A percentile compares a stretch with the other conserved stretches of the same genome.
phyloP scores from a whole-genome alignment of 352 stramenopile species.

The Phytophthora kernoviae region DNA sequence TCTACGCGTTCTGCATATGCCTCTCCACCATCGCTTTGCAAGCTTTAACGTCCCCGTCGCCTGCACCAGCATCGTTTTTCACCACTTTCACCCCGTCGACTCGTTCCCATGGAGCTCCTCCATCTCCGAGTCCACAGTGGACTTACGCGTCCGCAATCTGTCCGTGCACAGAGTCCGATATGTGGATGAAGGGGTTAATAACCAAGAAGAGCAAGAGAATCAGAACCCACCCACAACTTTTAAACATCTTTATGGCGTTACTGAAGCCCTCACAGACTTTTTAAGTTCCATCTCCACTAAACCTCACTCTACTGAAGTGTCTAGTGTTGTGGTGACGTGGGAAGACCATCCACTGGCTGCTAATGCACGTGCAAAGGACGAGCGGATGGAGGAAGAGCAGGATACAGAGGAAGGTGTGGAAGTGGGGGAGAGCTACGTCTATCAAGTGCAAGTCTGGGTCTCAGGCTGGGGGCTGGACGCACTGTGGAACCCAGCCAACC shows the following conservation, averaged over 20 bases:
- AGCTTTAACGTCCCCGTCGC: conserved; percentile 23
- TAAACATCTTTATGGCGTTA: neutral
- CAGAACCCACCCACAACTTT: neutral
- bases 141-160: conserved; percentile 60
- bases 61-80: conserved; percentile 11
- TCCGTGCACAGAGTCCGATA: conserved; percentile 70
- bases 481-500: conserved; percentile 68
- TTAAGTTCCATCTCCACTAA: conserved; percentile 16
- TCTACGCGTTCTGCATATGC: conserved; percentile 33
- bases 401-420: conserved; percentile 3
- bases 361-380: conserved; percentile 17
- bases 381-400: conserved; percentile 17
- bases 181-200: conserved; percentile 20
- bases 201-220: conserved; percentile 3
- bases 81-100: conserved; percentile 23
- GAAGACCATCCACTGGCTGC: conserved; percentile 55
- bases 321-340: conserved; percentile 69
- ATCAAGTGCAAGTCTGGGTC: conserved; percentile 80
- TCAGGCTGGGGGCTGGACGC: conserved; percentile 62
- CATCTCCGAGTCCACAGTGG: conserved; percentile 8
- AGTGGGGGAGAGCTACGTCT: conserved; percentile 25
- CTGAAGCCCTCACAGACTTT: conserved; percentile 14
- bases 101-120: conserved; percentile 18
- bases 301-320: conserved; percentile 30
- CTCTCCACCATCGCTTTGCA: conserved; percentile 35